Percentiles rank a stretch among this genome's conserved stretches.
Conservation (phyloP, 2,329 filamentous ascomycete genomes). For the Colletotrichum gigasporum region DNA sequence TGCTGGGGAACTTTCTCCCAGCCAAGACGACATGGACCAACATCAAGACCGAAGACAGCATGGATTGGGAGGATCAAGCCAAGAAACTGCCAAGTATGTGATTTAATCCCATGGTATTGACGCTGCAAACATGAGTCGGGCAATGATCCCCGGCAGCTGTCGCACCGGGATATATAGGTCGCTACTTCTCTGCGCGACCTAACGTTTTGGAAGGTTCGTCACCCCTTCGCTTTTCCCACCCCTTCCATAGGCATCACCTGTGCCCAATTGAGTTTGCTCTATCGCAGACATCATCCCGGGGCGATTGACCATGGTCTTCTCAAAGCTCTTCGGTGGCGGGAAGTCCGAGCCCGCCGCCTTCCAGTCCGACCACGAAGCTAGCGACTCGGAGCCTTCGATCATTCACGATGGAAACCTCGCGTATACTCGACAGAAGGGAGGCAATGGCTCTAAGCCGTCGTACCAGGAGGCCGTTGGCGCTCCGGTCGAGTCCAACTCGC, state of each 20-base stretch:
- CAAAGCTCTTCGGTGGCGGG: conserved; percentile 18
- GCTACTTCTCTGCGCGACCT: background rate
- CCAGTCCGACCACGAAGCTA: conserved; percentile 28
- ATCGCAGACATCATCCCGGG: background rate
- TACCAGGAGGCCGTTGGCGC: conserved; percentile 71
- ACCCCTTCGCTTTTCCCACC: background rate
- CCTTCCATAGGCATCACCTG: background rate
- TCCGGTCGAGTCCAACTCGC: conserved; percentile 66
- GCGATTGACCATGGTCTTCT: conserved; percentile 14
- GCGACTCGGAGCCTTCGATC: conserved; percentile 38
- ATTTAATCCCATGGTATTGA: conserved; percentile 15
- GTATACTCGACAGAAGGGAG: conserved; percentile 52
- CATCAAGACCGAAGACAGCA: background rate
- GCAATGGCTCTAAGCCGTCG: conserved; percentile 58
- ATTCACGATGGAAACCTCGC: conserved; percentile 51
- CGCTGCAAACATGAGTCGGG: conserved; percentile 7
- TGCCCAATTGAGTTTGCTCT: background rate
- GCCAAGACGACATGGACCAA: background rate
- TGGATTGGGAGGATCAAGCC: conserved; percentile 12
- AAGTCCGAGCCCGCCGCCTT: conserved; percentile 2
- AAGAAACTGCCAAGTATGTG: conserved; percentile 23
- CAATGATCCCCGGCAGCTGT: too few species aligned
- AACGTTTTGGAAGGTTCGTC: background rate
- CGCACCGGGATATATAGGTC: background rate
- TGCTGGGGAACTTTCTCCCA: background rate